A percentile compares a stretch with the other conserved stretches of the same genome.
Conservation (phyloP, 306 rosid genomes). For the Trifolium dubium region DNA sequence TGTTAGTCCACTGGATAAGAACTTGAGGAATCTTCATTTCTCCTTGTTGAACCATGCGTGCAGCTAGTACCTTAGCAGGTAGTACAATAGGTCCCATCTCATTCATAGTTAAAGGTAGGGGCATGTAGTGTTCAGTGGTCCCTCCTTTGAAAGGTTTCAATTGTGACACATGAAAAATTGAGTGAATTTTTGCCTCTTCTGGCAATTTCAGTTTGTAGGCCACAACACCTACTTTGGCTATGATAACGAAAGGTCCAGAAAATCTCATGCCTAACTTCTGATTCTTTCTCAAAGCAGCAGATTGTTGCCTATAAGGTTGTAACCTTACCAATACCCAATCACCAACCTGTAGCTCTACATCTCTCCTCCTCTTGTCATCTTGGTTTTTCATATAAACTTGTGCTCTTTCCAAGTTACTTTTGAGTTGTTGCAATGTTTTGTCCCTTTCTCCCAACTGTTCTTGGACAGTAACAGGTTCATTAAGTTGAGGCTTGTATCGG, state of each 20-base stretch:
- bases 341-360: too few relatives aligned
- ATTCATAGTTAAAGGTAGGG: neutral
- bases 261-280: too few relatives aligned
- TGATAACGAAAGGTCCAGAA: neutral
- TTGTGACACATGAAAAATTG: neutral
- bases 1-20: neutral
- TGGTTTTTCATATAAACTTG: too few relatives aligned
- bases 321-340: too few relatives aligned
- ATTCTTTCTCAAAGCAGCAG: too few relatives aligned
- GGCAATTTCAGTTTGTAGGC: neutral
- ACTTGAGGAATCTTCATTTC: neutral
- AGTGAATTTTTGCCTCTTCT: accelerated
- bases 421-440: neutral
- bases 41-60: neutral
- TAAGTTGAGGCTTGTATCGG: accelerated
- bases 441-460: neutral
- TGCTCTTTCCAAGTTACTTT: too few relatives aligned
- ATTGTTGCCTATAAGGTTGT: too few relatives aligned
- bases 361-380: too few relatives aligned
- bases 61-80: too few relatives aligned
- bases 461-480: too few relatives aligned
- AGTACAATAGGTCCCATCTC: neutral
- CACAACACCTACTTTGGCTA: neutral
- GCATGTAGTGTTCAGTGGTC: neutral
- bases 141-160: neutral